A percentile compares a stretch with the other conserved stretches of the same genome.
These are phyloP conservation scores for Berberis vulgaris DNA, from an alignment of 164 flowering plant genomes.

Conservation along the genomic window DNA sequence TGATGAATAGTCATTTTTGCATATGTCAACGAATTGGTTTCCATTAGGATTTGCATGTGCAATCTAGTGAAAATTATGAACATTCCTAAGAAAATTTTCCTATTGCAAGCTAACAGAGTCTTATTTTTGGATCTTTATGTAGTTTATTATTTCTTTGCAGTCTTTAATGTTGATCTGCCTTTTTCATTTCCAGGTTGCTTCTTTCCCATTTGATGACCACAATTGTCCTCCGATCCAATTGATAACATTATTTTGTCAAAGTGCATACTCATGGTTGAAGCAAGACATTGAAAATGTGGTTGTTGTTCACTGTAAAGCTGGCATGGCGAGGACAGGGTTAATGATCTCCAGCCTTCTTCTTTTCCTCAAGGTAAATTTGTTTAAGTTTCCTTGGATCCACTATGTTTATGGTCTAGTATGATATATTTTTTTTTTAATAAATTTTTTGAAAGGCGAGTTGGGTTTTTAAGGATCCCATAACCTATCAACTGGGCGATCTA, in stretches of 20 bases:
- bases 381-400: background rate
- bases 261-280: conserved; percentile 97
- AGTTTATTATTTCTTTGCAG: background rate
- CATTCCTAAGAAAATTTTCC: no score
- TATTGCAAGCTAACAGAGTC: no score
- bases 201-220: conserved; percentile 97
- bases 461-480: no score
- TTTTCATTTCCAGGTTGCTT: conserved; percentile 59
- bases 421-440: no score
- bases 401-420: background rate
- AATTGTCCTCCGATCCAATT: conserved; percentile 94
- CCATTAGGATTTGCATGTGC: no score
- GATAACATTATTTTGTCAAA: conserved; percentile 80
- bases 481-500: no score
- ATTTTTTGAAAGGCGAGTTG: no score
- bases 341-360: conserved; percentile 98
- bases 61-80: no score
- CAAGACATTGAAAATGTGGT: conserved; percentile 97
- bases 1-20: no score
- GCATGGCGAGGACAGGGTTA: conserved; percentile 97
- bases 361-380: conserved; percentile 55
- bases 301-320: conserved; percentile 97
- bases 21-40: no score
- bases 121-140: no score
- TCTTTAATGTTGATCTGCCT: background rate